phyloP scores from a whole-genome alignment of 2,329 filamentous ascomycete genomes.

The Phialocephala subalpina region DNA sequence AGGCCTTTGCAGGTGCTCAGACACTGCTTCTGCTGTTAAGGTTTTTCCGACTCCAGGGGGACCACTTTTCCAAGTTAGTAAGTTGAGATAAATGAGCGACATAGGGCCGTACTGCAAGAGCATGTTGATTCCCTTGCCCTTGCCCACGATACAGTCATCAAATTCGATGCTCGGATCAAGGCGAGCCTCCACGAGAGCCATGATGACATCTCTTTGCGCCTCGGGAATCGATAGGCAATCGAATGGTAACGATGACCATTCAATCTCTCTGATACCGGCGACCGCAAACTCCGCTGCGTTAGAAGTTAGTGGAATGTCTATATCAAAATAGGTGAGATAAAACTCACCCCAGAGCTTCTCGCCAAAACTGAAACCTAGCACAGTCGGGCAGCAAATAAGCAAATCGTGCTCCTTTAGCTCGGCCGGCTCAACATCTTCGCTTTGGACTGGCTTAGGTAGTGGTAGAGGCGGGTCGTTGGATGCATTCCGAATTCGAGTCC shows the following conservation, averaged over 20 bases:
- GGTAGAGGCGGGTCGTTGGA: background rate
- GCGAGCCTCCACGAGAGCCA: slow-evolving; percentile 19
- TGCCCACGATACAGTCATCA: slow-evolving; percentile 9
- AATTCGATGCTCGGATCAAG: background rate
- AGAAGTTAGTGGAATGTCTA: too few species aligned
- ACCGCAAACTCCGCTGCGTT: slow-evolving; percentile 29
- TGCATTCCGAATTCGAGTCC: slow-evolving; percentile 10
- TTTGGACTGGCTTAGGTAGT: slow-evolving; percentile 12
- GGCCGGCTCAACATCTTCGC: slow-evolving; percentile 25
- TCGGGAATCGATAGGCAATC: slow-evolving; percentile 33
- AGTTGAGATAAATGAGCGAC: background rate
- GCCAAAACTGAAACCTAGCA: slow-evolving; percentile 23
- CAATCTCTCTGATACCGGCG: slow-evolving; percentile 28
- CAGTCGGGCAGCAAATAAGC: slow-evolving; percentile 25
- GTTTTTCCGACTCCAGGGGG: slow-evolving; percentile 27
- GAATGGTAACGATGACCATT: slow-evolving; percentile 13
- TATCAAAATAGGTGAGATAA: slow-evolving; percentile 15
- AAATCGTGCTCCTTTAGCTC: slow-evolving; percentile 28
- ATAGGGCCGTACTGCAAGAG: slow-evolving; percentile 17
- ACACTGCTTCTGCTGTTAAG: slow-evolving; percentile 27
- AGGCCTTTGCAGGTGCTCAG: slow-evolving; percentile 22
- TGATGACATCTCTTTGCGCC: slow-evolving; percentile 32
- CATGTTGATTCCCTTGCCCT: slow-evolving; percentile 8
- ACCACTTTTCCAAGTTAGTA: slow-evolving; percentile 24
- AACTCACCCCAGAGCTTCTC: slow-evolving; percentile 22